Base-by-base conservation (phyloP, 2,329 filamentous ascomycete species). In the Cryphonectria naterciae region DNA sequence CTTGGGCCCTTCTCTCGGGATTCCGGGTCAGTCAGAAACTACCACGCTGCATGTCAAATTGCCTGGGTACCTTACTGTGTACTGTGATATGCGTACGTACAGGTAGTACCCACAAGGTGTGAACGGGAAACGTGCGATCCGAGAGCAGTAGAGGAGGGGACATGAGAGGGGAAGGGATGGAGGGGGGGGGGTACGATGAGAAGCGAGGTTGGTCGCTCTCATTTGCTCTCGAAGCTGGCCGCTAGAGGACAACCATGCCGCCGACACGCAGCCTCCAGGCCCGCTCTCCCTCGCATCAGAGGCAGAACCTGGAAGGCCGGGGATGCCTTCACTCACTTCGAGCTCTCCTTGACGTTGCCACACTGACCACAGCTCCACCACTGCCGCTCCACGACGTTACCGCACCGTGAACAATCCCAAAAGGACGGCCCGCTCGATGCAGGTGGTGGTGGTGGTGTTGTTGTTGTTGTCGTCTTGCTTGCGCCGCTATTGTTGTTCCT, bases 291-390 rank as follows among this genome's bases (percentile, higher is more conserved):
- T 5, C n/a, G 11, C 19, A 35, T 60, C 32, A 62, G 11, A 49
- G n/a, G 11, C 15, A 22, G 58, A 28, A 41, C 41, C n/a, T 46
- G 37, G 60, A 63, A 25, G 19, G 60, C 37, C 60, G 37, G 4
- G 19, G 22, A 19, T 37, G 35, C n/a, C 35, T 39, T 15, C 60
- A 63, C 41, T 41, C 43, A 65, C 63, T 52, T 65, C 4, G 85
- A 87, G 71, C 77, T 83, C 15, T 85, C 81, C 78, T 88, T 89
- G 79, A 89, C 83, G 73, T 79, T 83, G 2, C 86, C 86, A 75
- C 88, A 90, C 3, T 81, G 78, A 25, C 83, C 84, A 74, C 88
- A 89, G 35, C 84, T 86, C 87, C 87, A 89, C 85, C 86, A 89
- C 73, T 84, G 81, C 61, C 81, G 79, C 69, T 88, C 85, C 80